These are phyloP conservation scores for Stereocaulon alpinum DNA, from an alignment of 495 filamentous ascomycete genomes.

Conservation along the genomic window DNA sequence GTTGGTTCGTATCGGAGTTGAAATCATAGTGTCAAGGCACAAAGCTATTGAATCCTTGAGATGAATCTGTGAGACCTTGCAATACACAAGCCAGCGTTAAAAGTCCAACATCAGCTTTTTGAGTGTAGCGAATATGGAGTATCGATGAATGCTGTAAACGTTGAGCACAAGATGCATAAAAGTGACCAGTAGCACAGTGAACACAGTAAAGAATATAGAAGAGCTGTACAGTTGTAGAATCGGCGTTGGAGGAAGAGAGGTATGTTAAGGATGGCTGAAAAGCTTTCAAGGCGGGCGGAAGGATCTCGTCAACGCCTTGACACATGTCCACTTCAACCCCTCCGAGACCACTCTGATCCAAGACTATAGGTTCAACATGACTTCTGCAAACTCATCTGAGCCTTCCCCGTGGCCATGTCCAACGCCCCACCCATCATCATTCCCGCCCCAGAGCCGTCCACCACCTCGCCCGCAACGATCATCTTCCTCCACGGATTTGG, in stretches of 20 bases:
- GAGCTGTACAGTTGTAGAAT: too few species aligned
- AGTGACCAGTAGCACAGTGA: too few species aligned
- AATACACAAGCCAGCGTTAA: too few species aligned
- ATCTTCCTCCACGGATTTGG: slow-evolving; percentile 38
- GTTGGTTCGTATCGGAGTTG: too few species aligned
- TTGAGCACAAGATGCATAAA: too few species aligned
- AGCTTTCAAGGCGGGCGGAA: background rate
- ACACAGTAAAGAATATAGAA: too few species aligned
- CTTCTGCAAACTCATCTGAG: background rate
- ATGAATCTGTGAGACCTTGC: too few species aligned
- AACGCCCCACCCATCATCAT: slow-evolving; percentile 27
- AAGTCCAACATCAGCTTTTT: too few species aligned
- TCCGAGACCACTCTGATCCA: background rate
- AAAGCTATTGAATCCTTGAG: too few species aligned
- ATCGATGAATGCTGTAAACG: too few species aligned
- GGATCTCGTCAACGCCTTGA: background rate
- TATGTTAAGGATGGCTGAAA: background rate
- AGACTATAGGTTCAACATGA: background rate
- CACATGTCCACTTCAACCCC: background rate
- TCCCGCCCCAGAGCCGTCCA: slow-evolving; percentile 19
- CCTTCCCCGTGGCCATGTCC: slow-evolving; percentile 6
- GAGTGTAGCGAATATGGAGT: too few species aligned
- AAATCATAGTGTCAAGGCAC: too few species aligned
- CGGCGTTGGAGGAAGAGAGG: background rate
- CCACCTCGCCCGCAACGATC: slow-evolving; percentile 27